Conservation (phyloP, 495 filamentous ascomycete species). For the Penicillium macrosclerotiorum region DNA sequence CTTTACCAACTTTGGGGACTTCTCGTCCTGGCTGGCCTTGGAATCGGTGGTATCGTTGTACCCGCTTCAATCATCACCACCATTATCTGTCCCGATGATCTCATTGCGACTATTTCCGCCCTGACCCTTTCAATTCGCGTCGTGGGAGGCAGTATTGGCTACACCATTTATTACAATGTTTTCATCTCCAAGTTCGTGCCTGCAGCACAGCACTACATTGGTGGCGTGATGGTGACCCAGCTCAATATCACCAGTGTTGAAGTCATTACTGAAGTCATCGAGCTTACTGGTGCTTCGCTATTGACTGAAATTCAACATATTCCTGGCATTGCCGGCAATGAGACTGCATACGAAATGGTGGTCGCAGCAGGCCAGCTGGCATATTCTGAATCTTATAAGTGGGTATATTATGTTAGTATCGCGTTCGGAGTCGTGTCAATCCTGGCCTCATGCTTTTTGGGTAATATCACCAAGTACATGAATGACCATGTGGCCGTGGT, state of each 20-base stretch:
- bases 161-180: slow-evolving; percentile 74
- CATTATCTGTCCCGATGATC: slow-evolving; percentile 69
- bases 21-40: slow-evolving; percentile 62
- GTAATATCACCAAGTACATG: slow-evolving; percentile 64
- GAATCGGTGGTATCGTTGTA: slow-evolving; percentile 72
- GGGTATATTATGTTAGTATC: slow-evolving; percentile 66
- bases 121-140: slow-evolving; percentile 73
- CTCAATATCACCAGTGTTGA: slow-evolving; percentile 52
- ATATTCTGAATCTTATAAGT: slow-evolving; percentile 63
- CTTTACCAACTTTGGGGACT: slow-evolving; percentile 59
- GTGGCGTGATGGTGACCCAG: slow-evolving; percentile 48
- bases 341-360: slow-evolving; percentile 53
- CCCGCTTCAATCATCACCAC: slow-evolving; percentile 70
- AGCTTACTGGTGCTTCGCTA: slow-evolving; percentile 55
- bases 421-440: slow-evolving; percentile 65
- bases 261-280: slow-evolving; percentile 47
- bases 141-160: slow-evolving; percentile 68
- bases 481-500: slow-evolving; percentile 68
- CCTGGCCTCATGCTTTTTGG: slow-evolving; percentile 60
- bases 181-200: slow-evolving; percentile 64
- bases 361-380: slow-evolving; percentile 61
- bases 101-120: slow-evolving; percentile 72
- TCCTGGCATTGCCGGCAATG: slow-evolving; percentile 56
- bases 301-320: slow-evolving; percentile 51
- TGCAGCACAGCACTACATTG: slow-evolving; percentile 49